Base-by-base conservation (phyloP, 148 eudicot genomes). In the Limonium bicolor region DNA sequence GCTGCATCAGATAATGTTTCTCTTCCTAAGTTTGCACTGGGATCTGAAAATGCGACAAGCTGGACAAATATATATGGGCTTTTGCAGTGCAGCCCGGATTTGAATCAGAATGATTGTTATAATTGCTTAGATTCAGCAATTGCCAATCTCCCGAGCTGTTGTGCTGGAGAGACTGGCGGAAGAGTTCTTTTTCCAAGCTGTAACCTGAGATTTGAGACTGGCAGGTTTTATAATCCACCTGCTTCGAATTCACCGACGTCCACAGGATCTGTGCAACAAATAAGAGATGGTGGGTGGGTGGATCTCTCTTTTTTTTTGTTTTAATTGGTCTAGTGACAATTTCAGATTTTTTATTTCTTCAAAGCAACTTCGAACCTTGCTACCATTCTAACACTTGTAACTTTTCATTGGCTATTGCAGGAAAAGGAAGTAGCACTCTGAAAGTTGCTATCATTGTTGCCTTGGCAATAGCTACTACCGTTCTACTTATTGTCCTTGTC, bases 21-120 rank as follows among this genome's bases (percentile, higher is more conserved):
- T 17, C 2, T 7, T n/a, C 51, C 11, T 18, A 59, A 59, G 15
- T 59, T 42, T 42, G 57, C 57, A 4, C 12, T n/a, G 3, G 57
- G 51, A 20, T 9, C 18, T 4, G 36, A 4, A 1, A 25, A 16
- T 7, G 38, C 22, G 4, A 3, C 7, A 3, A 20, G 18, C 25
- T 50, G 20, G 14, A 3, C 0, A 8, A 27, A 33, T 20, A 1
- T 36, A 3, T 51, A 43, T 45, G 48, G 31, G 6, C 34, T 32
- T 20, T 26, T 44, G 38, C 50, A 59, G 40, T 59, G 64, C 28
- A 59, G 56, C 21, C 57, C 62, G 27, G 64, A 59, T 51, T 43
- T 59, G n/a, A 22, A 34, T 9, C 17, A 35, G 28, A 0, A 9
- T 7, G 45, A 36, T 34, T 59, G 64, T 36, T 33, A 7, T 25